These are phyloP conservation scores for Lachancea waltii DNA, from an alignment of 805 yeast species.

Conservation along the genomic window DNA sequence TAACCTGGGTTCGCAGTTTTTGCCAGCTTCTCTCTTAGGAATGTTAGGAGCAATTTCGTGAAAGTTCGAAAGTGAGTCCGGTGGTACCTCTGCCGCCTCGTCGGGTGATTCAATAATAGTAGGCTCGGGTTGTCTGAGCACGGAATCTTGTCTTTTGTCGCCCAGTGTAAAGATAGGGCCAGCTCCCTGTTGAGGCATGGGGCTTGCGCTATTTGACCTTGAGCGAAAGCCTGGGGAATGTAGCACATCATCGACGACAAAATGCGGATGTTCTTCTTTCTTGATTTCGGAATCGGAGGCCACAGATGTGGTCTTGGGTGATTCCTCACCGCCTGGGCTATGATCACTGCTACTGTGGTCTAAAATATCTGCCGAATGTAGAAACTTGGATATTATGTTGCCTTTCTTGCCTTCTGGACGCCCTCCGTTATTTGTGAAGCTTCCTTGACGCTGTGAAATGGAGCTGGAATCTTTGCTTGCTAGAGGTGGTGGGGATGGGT, in stretches of 20 bases:
- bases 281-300: slow-evolving; percentile 2
- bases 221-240: slow-evolving; percentile 20
- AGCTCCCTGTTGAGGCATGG: too few relatives aligned
- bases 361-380: slow-evolving; percentile 10
- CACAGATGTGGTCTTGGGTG: slow-evolving; percentile 1
- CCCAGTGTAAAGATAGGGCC: slow-evolving; percentile 5
- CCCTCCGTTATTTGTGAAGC: background rate
- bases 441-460: slow-evolving; percentile 1
- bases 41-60: slow-evolving; percentile 20
- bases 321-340: slow-evolving; percentile 5
- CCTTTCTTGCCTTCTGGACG: slow-evolving; percentile 26
- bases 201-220: slow-evolving; percentile 19
- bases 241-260: slow-evolving; percentile 35
- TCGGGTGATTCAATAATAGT: slow-evolving; percentile 3
- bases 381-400: slow-evolving; percentile 8
- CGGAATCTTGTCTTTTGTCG: slow-evolving; percentile 7
- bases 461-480: slow-evolving; percentile 18
- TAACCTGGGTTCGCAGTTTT: slow-evolving; percentile 53
- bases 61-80: slow-evolving; percentile 2
- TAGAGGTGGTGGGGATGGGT: slow-evolving; percentile 70
- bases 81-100: slow-evolving; percentile 4
- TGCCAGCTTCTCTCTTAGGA: slow-evolving; percentile 37
- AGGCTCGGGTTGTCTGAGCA: slow-evolving; percentile 6
- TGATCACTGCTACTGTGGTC: slow-evolving; percentile 5
- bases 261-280: slow-evolving; percentile 67